Conservation (phyloP, 352 stramenopile species). For the Phytophthora sp. region DNA sequence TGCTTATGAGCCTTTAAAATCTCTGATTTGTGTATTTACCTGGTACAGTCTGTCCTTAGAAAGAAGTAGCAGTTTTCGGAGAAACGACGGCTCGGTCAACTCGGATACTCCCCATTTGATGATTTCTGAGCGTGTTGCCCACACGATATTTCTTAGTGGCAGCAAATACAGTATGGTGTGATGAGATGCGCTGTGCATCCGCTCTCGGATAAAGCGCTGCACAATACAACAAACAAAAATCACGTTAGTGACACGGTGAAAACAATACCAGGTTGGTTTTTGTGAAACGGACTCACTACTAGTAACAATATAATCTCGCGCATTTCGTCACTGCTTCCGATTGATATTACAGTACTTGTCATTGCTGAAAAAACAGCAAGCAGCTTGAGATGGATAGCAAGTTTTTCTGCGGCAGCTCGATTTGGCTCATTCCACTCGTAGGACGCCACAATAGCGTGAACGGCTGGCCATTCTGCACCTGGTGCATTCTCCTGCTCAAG, state of each 20-base stretch:
- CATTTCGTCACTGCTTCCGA: slow-evolving; percentile 24
- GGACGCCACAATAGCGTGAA: slow-evolving; percentile 3
- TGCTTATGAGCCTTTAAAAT: no score
- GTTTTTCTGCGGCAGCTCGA: slow-evolving; percentile 10
- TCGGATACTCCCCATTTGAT: slow-evolving; percentile 23
- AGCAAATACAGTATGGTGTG: slow-evolving; percentile 20
- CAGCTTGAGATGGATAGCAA: slow-evolving; percentile 13
- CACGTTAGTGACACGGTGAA: not conserved
- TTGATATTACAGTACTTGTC: slow-evolving; percentile 20
- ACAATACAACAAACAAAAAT: not conserved
- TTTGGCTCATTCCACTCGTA: slow-evolving; percentile 18
- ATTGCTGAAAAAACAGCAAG: slow-evolving; percentile 22
- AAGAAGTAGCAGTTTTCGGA: slow-evolving; percentile 21
- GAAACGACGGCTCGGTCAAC: slow-evolving; percentile 15
- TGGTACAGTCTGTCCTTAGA: slow-evolving; percentile 15
- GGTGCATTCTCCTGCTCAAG: slow-evolving; percentile 5
- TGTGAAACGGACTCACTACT: slow-evolving; percentile 7
- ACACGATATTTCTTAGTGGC: slow-evolving; percentile 24
- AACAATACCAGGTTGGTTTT: no score
- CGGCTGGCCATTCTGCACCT: not conserved
- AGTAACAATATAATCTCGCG: slow-evolving; percentile 16
- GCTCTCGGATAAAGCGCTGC: slow-evolving; percentile 23
- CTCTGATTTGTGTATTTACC: slow-evolving; percentile 13
- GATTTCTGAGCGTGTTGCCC: slow-evolving; percentile 13
- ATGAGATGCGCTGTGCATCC: slow-evolving; percentile 3